These are phyloP conservation scores for Sordariomycetes sp. DNA, from an alignment of 2,329 filamentous ascomycete species.

Conservation along the genomic window DNA sequence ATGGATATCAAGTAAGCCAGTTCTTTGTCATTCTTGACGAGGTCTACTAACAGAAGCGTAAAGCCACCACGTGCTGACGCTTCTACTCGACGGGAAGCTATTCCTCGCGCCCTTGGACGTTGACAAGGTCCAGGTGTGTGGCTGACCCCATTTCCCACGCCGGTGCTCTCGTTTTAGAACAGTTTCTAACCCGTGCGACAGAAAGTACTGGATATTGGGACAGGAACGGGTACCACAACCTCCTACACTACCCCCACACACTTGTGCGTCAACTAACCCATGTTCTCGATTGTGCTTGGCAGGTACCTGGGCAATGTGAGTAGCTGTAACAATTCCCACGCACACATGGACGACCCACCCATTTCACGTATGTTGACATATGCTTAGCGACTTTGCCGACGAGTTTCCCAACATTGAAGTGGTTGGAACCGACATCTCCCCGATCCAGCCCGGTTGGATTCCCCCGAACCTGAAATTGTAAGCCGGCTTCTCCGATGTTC, in stretches of 20 bases:
- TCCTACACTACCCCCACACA: no score
- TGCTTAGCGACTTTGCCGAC: slow-evolving; percentile 33
- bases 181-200: neutral
- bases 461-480: slow-evolving; percentile 22
- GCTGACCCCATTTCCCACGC: slow-evolving; percentile 7
- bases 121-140: slow-evolving; percentile 3
- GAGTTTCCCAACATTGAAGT: slow-evolving; percentile 26
- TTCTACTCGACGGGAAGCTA: slow-evolving; percentile 11
- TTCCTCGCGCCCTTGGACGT: slow-evolving; percentile 11
- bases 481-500: slow-evolving; percentile 20
- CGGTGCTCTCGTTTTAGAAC: slow-evolving; percentile 9
- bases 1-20: slow-evolving; percentile 10
- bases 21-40: neutral
- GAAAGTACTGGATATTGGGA: slow-evolving; percentile 32
- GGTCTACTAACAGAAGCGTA: neutral
- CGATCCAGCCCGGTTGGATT: slow-evolving; percentile 41
- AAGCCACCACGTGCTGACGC: slow-evolving; percentile 11
- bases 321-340: slow-evolving; percentile 9
- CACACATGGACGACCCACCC: no score
- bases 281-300: neutral
- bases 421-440: slow-evolving; percentile 40
- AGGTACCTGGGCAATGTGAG: slow-evolving; percentile 34
- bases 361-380: neutral
- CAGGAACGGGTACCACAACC: slow-evolving; percentile 41
- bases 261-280: no score